phyloP scores from a whole-genome alignment of 2,329 filamentous ascomycete species.

The Nemania abortiva region DNA sequence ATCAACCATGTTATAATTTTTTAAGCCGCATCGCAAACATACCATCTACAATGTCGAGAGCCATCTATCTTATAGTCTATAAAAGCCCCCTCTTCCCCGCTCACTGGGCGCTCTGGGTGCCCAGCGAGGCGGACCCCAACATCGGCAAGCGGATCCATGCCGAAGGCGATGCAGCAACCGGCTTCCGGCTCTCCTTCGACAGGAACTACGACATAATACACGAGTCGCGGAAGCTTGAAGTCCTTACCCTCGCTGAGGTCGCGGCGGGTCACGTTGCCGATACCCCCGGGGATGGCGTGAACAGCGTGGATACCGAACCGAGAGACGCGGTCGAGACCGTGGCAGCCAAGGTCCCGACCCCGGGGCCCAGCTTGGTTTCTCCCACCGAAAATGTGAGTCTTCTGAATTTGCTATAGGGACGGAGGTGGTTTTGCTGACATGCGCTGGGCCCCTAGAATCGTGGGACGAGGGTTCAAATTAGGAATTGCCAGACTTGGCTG shows the following conservation, averaged over 20 bases:
- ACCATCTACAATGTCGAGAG: not conserved
- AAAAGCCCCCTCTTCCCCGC: slow-evolving; percentile 20
- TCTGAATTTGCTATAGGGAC: no score
- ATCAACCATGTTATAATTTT: no score
- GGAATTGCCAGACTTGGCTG: slow-evolving; percentile 26
- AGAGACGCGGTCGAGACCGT: slow-evolving; percentile 6
- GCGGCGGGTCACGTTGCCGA: no score
- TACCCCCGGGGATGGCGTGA: no score
- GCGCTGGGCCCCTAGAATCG: not conserved
- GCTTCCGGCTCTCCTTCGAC: slow-evolving; percentile 25
- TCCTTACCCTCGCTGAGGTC: not conserved
- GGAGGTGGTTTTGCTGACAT: no score
- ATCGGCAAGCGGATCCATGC: slow-evolving; percentile 21
- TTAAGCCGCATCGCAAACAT: not conserved
- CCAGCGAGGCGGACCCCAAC: not conserved
- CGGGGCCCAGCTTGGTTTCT: slow-evolving; percentile 18
- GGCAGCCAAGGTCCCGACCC: slow-evolving; percentile 7
- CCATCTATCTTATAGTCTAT: slow-evolving; percentile 17
- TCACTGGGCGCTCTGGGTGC: slow-evolving; percentile 21
- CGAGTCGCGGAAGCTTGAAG: not conserved
- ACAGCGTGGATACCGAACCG: not conserved
- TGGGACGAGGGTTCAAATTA: slow-evolving; percentile 13
- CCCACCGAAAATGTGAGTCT: not conserved
- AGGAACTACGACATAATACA: slow-evolving; percentile 12
- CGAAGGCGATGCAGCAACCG: slow-evolving; percentile 8